phyloP scores from a whole-genome alignment of 805 yeast genomes.

The Millerozyma miso region DNA sequence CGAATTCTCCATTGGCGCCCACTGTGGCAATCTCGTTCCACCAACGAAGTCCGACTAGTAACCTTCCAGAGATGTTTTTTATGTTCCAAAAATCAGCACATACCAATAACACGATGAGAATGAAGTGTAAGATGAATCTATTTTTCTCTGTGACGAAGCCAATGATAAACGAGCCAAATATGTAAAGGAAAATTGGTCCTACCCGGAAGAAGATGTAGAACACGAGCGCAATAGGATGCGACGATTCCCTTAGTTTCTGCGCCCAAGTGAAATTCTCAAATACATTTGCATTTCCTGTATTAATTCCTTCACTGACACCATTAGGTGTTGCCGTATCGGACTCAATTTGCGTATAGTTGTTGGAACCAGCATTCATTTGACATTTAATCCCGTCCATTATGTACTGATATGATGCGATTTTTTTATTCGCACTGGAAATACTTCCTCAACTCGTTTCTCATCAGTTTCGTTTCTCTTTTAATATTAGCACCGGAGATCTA shows the following conservation, averaged over 20 bases:
- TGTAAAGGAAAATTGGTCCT: slow-evolving; percentile 59
- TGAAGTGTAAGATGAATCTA: slow-evolving; percentile 71
- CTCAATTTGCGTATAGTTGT: slow-evolving; percentile 10
- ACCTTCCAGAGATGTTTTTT: slow-evolving; percentile 85
- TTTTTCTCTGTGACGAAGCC: slow-evolving; percentile 33
- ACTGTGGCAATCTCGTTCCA: slow-evolving; percentile 71
- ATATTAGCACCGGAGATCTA: not conserved
- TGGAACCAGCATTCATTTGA: slow-evolving; percentile 1
- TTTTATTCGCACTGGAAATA: not conserved
- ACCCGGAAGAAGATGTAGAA: slow-evolving; percentile 60
- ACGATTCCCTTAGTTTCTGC: slow-evolving; percentile 53
- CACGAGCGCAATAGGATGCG: slow-evolving; percentile 77
- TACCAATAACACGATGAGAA: slow-evolving; percentile 65
- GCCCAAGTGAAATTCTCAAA: slow-evolving; percentile 21
- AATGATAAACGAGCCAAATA: slow-evolving; percentile 69
- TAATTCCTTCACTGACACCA: not conserved
- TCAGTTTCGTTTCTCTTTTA: slow-evolving; percentile 4
- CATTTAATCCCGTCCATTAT: not conserved
- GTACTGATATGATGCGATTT: not conserved
- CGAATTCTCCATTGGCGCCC: slow-evolving; percentile 51
- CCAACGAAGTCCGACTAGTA: slow-evolving; percentile 91
- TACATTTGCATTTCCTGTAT: slow-evolving; percentile 4
- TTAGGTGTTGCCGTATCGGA: slow-evolving; percentile 5
- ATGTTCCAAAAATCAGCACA: slow-evolving; percentile 94
- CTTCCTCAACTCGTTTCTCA: not conserved